Percentiles rank a stretch among this genome's conserved stretches.
Evolutionary conservation across 208 protist species (phyloP).

Genomic region (Trypanosoma cruzi): DNA sequence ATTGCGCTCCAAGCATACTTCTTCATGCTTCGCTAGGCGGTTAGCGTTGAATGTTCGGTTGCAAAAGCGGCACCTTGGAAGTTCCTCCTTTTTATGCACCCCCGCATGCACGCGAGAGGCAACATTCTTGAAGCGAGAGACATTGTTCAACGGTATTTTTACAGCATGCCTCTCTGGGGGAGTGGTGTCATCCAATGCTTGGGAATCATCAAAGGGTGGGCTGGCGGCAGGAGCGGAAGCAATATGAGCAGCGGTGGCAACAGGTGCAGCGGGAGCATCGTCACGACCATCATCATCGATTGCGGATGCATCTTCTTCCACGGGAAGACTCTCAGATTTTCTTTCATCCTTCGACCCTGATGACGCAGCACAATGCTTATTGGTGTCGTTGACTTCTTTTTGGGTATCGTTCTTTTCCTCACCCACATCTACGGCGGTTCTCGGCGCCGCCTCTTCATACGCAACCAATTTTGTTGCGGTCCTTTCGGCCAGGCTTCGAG

Average conservation of each 20-base stretch:
- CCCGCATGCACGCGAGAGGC: constrained; percentile 64
- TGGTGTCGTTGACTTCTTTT: not conserved
- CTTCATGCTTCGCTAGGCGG: constrained; percentile 83
- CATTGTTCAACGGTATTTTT: constrained; percentile 75
- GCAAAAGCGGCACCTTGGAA: constrained; percentile 68
- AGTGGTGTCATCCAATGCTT: constrained; percentile 9
- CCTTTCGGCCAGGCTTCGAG: not conserved
- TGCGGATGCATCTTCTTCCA: not conserved
- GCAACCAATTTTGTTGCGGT: not conserved
- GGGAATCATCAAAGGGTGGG: not conserved
- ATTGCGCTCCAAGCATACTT: constrained; percentile 73
- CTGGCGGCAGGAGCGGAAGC: not conserved
- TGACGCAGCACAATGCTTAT: not conserved
- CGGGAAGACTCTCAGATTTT: not conserved
- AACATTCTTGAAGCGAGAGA: constrained; percentile 81
- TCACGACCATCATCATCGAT: not conserved
- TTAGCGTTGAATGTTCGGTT: constrained; percentile 75
- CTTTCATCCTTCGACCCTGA: not conserved
- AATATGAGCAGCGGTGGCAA: too few relatives aligned
- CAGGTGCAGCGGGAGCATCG: not conserved
- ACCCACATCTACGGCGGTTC: not conserved
- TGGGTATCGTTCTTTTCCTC: not conserved
- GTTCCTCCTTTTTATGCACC: constrained; percentile 23
- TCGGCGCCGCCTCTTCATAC: not conserved
- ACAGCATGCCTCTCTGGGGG: constrained; percentile 12